phyloP scores from a whole-genome alignment of 2,329 filamentous ascomycete species.

The Phyllosticta paracitricarpa region DNA sequence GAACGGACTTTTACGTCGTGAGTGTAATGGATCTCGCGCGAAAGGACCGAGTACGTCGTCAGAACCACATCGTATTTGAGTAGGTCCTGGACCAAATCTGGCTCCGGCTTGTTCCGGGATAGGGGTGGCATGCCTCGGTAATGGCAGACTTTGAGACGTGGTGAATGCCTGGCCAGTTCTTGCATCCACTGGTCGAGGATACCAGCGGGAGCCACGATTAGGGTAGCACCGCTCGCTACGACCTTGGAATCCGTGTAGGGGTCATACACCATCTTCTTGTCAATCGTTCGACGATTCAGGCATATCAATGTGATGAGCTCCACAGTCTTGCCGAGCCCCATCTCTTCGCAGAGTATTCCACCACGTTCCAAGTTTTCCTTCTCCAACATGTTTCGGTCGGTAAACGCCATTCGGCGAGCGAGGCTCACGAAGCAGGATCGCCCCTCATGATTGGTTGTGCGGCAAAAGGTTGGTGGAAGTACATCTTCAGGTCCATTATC shows the following conservation, averaged over 20 bases:
- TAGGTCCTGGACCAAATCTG: constrained; percentile 37
- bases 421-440: constrained; percentile 48
- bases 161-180: constrained; percentile 49
- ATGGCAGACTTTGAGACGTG: constrained; percentile 44
- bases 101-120: constrained; percentile 23
- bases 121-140: constrained; percentile 42
- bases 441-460: constrained; percentile 37
- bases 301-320: constrained; percentile 64
- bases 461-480: constrained; percentile 37
- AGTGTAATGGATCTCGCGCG: constrained; percentile 70
- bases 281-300: constrained; percentile 42
- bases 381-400: constrained; percentile 38
- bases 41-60: constrained; percentile 60
- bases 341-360: constrained; percentile 70
- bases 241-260: constrained; percentile 35
- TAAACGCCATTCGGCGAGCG: constrained; percentile 50
- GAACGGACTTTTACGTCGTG: constrained; percentile 59
- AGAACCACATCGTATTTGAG: constrained; percentile 48
- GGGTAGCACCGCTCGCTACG: constrained; percentile 44
- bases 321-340: constrained; percentile 74
- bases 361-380: constrained; percentile 29
- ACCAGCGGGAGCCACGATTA: constrained; percentile 53
- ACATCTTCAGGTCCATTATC: constrained; percentile 5
- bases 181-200: constrained; percentile 55
- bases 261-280: constrained; percentile 23